Evolutionary conservation across 2,329 filamentous ascomycete genomes (phyloP), one percentile per base, ranked within the genome.

Genomic region (Paecilomyces niveus): DNA sequence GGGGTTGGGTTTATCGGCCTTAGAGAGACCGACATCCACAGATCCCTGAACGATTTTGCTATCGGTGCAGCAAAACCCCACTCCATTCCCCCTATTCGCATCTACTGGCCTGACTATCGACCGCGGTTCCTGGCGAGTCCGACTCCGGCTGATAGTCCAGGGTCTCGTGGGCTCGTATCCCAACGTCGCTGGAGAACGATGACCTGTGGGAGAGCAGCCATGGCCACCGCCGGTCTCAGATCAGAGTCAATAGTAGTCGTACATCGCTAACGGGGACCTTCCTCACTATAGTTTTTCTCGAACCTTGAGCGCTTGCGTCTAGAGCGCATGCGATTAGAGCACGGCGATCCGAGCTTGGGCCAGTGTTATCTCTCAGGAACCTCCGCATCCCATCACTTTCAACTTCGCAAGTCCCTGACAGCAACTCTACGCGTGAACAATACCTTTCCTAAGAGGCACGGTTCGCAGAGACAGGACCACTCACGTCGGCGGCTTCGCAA

Each of bases 271-370:
- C 60, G 56, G 59, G 56, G 60, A 59, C 62, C 53, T 55, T 57
- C 65, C 62, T 54, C 61, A 24, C 56, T 61, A 58, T 65, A 75
- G 73, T 69, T 71, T 64, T 75, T 76, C 67, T 75, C 72, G 63
- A 76, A 75, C 68, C 63, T 72, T 54, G 72, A 75, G 65, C 71
- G 70, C 32, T 67, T 74, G 59, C 73, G 65, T 24, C 58, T 68
- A 26, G 64, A 67, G 50, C 66, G 68, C 56, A 68, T 70, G 56
- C 68, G 71, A 63, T 62, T 73, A 68, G 70, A 64, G 10, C 67
- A 70, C 61, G 64, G 62, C 63, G 64, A 67, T 69, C 69, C 64
- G 60, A 56, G 65, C 62, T 58, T 66, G 64, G 61, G 54, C 59
- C 65, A 62, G 56, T 55, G 57, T 58, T 63, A 62, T 63, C 64